Conservation (phyloP, 208 protist species). For the Leishmania mexicana region DNA sequence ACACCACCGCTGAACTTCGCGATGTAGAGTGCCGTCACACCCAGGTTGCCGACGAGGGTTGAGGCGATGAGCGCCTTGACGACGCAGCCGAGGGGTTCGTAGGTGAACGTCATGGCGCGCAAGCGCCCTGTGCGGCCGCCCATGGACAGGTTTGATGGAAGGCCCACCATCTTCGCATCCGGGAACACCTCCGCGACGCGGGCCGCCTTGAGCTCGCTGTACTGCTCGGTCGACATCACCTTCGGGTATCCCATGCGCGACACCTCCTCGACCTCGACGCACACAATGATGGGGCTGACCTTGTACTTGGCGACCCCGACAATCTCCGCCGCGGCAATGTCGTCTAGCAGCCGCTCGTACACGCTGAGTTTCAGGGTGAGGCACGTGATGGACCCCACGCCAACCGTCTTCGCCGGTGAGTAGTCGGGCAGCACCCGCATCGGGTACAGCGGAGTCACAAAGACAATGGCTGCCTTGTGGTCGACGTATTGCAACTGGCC, state of each 20-base stretch:
- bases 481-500: constrained; percentile 87
- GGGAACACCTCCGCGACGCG: constrained; percentile 77
- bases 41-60: constrained; percentile 74
- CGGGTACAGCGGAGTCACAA: constrained; percentile 81
- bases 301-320: constrained; percentile 84
- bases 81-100: constrained; percentile 74
- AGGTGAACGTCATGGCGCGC: constrained; percentile 80
- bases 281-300: constrained; percentile 72
- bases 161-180: constrained; percentile 72
- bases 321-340: constrained; percentile 72
- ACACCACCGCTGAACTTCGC: constrained; percentile 71
- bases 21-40: constrained; percentile 83
- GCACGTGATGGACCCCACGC: constrained; percentile 87
- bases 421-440: constrained; percentile 86
- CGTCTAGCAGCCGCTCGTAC: constrained; percentile 80
- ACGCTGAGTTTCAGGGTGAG: constrained; percentile 89
- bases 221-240: constrained; percentile 89
- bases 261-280: constrained; percentile 87
- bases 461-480: constrained; percentile 75
- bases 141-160: constrained; percentile 64
- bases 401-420: constrained; percentile 86
- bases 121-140: constrained; percentile 69
- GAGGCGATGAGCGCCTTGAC: constrained; percentile 82
- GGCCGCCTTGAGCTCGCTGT: constrained; percentile 83
- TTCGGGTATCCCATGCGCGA: constrained; percentile 84